Evolutionary conservation across 2,329 filamentous ascomycete species (phyloP), one percentile per base, ranked within the genome.

Genomic region (Botrytis medusae): DNA sequence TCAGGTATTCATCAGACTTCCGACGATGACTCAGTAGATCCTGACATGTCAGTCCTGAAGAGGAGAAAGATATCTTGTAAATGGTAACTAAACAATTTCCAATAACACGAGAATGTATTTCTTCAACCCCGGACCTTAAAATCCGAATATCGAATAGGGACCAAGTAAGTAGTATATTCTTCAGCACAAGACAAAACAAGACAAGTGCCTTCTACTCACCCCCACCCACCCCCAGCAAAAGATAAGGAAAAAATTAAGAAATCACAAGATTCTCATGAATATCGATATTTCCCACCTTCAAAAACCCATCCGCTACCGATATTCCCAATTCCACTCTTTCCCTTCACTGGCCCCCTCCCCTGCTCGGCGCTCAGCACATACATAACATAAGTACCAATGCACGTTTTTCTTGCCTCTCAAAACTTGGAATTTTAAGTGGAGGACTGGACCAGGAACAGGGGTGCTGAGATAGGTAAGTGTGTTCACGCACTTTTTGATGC

Each of bases 341-440:
- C 42, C 51, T 4, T 29, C 18, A 6, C 7, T 7, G 10, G n/a
- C n/a, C n/a, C n/a, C 25, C 22, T 22, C 46, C 46, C 25, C 51
- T 29, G n/a, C n/a, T 29, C 25, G 14, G 12, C 51, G 14, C n/a
- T 57, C 51, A 18, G 6, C n/a, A 57, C 25, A 57, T 14, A 44
- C 12, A 14, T 44, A 32, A 57, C n/a, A 16, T n/a, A 62, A 62
- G 9, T 2, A 40, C 14, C 59, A 34, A 37, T 61, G 59, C 59
- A 40, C 22, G 34, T 9, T 61, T 40, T 54, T 54, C n/a, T 54
- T 16, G 10, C 51, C 22, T 61, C 37, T 61, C 59, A 37, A 61
- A 61, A 61, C 59, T 25, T 61, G 59, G 34, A 40, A n/a, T 61
- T 61, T 54, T 16, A 40, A 61, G 59, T 61, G 59, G 59, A 61